Evolutionary conservation across 208 protist species (phyloP), one percentile per base, ranked within the genome.

Genomic region (Leishmania amazonensis): DNA sequence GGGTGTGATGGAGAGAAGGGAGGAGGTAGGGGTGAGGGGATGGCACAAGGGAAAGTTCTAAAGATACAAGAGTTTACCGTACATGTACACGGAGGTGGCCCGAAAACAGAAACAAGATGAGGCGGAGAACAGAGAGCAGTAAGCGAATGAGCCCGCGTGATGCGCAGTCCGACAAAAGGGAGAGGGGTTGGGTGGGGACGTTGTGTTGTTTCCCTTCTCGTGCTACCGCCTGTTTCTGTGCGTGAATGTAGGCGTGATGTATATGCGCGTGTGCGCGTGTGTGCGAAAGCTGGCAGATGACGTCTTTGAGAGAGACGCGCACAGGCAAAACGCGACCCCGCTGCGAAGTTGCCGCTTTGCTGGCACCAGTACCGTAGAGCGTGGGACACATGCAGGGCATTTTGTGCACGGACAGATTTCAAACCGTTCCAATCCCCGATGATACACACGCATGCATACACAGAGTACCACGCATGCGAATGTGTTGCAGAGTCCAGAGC

Each of bases 311-410:
- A 45, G 38, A 49, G 35, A 47, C 15, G 40, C 67, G 0, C 67
- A n/a, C 67, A 72, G 67, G 24, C 67, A 49, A 42, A 72, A 72
- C 67, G 67, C 67, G 40, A 72, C 67, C 67, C 42, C 51, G 58
- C 67, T 72, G 67, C 67, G n/a, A 28, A 35, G 67, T 11, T 72
- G 67, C 49, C 67, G 67, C 67, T 72, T 72, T 21, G 38, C 67
- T 72, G 67, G 40, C 7, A 40, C n/a, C 67, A 72, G 67, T 49
- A 38, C 67, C 67, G 67, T 72, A 47, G 35, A 31, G 67, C 15
- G 40, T 28, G 35, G n/a, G 42, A 45, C 4, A 17, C 28, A 47
- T 49, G 67, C 21, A 42, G 17, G 15, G 67, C 24, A 42, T 47
- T 49, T n/a, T 31, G 51, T 54, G 51, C 17, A 21, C 17, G 51